Conservation (phyloP, 2,329 filamentous ascomycete species). For the Neopestalotiopsis sp. region DNA sequence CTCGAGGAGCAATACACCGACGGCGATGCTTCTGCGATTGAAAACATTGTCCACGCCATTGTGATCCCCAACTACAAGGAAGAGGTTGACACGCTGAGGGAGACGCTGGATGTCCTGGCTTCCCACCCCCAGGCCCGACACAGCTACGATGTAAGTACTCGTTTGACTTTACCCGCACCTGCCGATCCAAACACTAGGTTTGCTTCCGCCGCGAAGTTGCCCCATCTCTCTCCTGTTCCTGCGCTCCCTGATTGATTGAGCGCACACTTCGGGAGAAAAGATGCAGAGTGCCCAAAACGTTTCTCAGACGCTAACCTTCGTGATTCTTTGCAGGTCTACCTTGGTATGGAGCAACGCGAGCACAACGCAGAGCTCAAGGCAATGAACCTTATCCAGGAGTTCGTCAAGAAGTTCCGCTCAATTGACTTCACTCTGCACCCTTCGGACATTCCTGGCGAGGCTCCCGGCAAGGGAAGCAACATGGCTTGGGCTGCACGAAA, state of each 20-base stretch:
- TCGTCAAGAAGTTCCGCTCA: conserved; percentile 67
- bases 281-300: not conserved
- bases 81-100: conserved; percentile 69
- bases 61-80: conserved; percentile 78
- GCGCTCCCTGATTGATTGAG: not conserved
- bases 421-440: conserved; percentile 74
- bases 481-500: conserved; percentile 72
- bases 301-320: not conserved
- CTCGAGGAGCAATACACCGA: conserved; percentile 55
- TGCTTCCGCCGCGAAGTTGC: not conserved
- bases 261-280: not conserved
- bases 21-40: conserved; percentile 41
- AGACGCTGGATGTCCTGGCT: conserved; percentile 72
- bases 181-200: not conserved
- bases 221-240: not conserved
- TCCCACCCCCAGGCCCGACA: conserved; percentile 67
- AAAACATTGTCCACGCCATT: conserved; percentile 66
- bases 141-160: conserved; percentile 70
- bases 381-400: conserved; percentile 63
- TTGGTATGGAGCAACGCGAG: conserved; percentile 76
- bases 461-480: conserved; percentile 78
- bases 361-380: conserved; percentile 66
- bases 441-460: conserved; percentile 67
- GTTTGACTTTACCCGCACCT: too few species aligned
- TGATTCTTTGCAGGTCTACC: conserved; percentile 60